These are phyloP conservation scores for Penicillium simplicissimum DNA, from an alignment of 495 filamentous ascomycete species.

Conservation along the genomic window DNA sequence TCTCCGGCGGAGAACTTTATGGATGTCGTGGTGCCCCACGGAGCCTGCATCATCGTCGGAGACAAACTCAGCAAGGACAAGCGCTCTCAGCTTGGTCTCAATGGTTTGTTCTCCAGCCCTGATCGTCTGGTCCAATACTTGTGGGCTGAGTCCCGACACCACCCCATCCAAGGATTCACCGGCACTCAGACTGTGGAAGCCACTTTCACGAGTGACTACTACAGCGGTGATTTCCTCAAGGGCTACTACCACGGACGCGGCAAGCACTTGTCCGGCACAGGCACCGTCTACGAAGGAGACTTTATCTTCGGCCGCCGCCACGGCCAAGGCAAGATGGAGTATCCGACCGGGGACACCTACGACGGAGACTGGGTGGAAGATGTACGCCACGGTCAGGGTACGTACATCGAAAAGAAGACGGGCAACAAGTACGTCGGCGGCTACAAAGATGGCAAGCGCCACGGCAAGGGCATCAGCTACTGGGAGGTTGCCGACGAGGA, in stretches of 20 bases:
- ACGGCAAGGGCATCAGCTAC: conserved; percentile 63
- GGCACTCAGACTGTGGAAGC: conserved; percentile 45
- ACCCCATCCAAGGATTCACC: conserved; percentile 48
- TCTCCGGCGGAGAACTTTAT: conserved; percentile 44
- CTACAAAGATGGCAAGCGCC: conserved; percentile 61
- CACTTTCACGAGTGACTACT: conserved; percentile 50
- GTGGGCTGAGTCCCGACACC: conserved; percentile 44
- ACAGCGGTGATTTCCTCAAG: conserved; percentile 49
- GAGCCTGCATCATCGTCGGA: conserved; percentile 46
- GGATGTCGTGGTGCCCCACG: conserved; percentile 40
- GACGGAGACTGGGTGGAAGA: conserved; percentile 59
- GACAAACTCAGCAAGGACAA: conserved; percentile 45
- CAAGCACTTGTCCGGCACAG: conserved; percentile 54
- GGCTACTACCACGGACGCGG: conserved; percentile 54
- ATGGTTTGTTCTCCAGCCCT: conserved; percentile 47
- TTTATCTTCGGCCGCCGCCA: conserved; percentile 55
- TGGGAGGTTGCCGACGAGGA: conserved; percentile 66
- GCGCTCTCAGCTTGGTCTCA: conserved; percentile 38
- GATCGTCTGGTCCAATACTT: conserved; percentile 49
- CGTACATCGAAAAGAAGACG: conserved; percentile 56
- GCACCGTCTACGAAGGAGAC: conserved; percentile 55
- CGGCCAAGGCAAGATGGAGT: conserved; percentile 58
- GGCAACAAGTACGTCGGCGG: conserved; percentile 66
- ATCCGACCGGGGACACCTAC: conserved; percentile 64
- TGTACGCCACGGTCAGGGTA: conserved; percentile 60